These are phyloP conservation scores for Phallus indusiatus DNA, from an alignment of 768 basidiomycete genomes.

Conservation along the genomic window DNA sequence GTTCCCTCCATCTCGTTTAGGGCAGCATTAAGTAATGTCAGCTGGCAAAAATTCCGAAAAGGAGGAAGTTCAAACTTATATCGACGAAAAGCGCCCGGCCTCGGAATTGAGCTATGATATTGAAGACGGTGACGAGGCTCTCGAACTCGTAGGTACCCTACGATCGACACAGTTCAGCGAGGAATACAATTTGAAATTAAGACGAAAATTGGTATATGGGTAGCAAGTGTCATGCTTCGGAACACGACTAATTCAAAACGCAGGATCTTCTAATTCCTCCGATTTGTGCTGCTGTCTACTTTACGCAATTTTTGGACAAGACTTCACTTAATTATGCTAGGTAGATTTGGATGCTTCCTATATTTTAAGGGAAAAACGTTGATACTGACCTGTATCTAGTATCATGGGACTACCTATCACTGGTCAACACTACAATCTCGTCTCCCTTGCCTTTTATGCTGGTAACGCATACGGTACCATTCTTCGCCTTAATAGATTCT, in stretches of 20 bases:
- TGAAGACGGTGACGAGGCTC: constrained; percentile 46
- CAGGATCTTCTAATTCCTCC: constrained; percentile 47
- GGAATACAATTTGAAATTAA: constrained; percentile 47
- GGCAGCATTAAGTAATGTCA: neutral
- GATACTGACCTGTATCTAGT: neutral
- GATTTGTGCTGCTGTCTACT: constrained; percentile 55
- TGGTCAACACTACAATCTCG: constrained; percentile 12
- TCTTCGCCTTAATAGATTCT: neutral
- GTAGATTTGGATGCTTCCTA: constrained; percentile 20
- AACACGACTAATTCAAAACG: neutral
- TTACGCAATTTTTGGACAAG: constrained; percentile 62
- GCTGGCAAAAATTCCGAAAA: neutral
- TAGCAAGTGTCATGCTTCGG: neutral
- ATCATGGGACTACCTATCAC: constrained; percentile 16
- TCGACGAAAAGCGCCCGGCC: constrained; percentile 3
- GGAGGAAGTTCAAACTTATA: neutral
- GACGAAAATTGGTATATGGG: constrained; percentile 44
- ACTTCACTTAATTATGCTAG: constrained; percentile 65
- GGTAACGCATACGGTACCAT: constrained; percentile 6
- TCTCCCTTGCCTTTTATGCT: constrained; percentile 13
- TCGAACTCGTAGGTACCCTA: constrained; percentile 48
- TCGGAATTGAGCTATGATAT: constrained; percentile 2
- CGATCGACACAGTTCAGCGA: constrained; percentile 45
- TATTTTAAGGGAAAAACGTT: neutral
- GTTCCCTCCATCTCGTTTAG: neutral